Base-by-base conservation (phyloP, 2,329 filamentous ascomycete genomes). In the Talaromyces amestolkiae region DNA sequence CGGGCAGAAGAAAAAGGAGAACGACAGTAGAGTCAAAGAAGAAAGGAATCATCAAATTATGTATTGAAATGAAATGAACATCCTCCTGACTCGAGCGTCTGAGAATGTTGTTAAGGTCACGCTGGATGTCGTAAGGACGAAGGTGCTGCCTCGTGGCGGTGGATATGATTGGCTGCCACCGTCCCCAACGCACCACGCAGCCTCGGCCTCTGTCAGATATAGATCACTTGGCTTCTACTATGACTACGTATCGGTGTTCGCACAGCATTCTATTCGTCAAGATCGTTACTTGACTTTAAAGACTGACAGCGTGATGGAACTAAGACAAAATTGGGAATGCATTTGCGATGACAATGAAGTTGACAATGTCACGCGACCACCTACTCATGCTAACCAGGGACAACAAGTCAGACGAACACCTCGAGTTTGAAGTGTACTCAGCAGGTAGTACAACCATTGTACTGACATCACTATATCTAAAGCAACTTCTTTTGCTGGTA, bases 351-450 rank as follows among this genome's bases (percentile, higher is more conserved):
- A 45, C 22, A 7, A 41, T 3, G 56, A 45, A 27, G 56, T 11
- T 45, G 56, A 59, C 10, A 11, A 1, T 15, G 56, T 59, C 56
- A 59, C 56, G 56, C 56, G 56, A 59, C 37, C 56, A 56, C n/a
- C 31, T 15, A 3, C 6, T 17, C 47, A 35, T 15, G 15, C 19
- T 9, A 35, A 31, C 8, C 2, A 31, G 19, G 27, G 15, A 35
- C 51, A 56, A 37, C 10, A 10, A 37, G 27, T 56, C 53, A 56
- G 33, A 37, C 33, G 53, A 56, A 56, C 33, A 37, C n/a, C 24
- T 33, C 47, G 10, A 11, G 27, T 11, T 19, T n/a, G 24, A n/a
- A 31, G 27, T 24, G n/a, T 33, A 53, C 19, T 17, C 27, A 11
- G 15, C 17, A 11, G 2, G 24, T 11, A 15, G 19, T 15, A 19